Evolutionary conservation across 495 filamentous ascomycete species (phyloP).

Genomic region (Schizothecium vesticola): DNA sequence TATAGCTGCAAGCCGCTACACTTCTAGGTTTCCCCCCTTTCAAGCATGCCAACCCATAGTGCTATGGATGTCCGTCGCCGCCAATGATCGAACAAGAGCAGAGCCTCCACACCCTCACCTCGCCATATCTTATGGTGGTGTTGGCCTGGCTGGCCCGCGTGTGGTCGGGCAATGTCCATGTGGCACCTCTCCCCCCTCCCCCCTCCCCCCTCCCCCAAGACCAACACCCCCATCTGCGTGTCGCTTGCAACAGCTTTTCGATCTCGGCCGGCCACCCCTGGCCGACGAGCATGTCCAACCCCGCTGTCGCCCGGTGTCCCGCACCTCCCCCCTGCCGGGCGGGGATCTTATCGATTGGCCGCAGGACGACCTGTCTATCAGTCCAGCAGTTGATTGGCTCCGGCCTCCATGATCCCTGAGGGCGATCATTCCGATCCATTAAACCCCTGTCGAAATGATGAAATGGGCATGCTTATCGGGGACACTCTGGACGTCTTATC

Average conservation of each 20-base stretch:
- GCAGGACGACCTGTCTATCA: neutral
- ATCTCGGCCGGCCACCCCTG: conserved; percentile 5
- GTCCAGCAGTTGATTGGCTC: conserved; percentile 18
- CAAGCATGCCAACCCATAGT: too few relatives aligned
- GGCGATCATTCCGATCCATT: conserved; percentile 15
- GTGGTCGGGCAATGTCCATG: neutral
- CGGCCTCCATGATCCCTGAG: conserved; percentile 11
- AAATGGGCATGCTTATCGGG: conserved; percentile 16
- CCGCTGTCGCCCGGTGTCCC: conserved; percentile 13
- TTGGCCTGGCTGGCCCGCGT: neutral
- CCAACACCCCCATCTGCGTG: too few relatives aligned
- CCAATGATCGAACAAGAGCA: neutral
- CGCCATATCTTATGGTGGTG: neutral
- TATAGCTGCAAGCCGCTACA: neutral
- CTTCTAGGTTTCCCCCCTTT: neutral
- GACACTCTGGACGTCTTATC: neutral
- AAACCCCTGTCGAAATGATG: conserved; percentile 23
- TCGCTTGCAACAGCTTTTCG: neutral
- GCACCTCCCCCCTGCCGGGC: conserved; percentile 7
- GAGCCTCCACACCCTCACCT: neutral
- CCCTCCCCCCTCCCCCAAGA: too few relatives aligned
- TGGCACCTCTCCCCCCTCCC: neutral
- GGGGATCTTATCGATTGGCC: conserved; percentile 21
- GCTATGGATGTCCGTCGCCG: neutral
- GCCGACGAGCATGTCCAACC: conserved; percentile 8